Base-by-base conservation (phyloP, 2,329 filamentous ascomycete species). In the Cladosporium sphaerospermum region DNA sequence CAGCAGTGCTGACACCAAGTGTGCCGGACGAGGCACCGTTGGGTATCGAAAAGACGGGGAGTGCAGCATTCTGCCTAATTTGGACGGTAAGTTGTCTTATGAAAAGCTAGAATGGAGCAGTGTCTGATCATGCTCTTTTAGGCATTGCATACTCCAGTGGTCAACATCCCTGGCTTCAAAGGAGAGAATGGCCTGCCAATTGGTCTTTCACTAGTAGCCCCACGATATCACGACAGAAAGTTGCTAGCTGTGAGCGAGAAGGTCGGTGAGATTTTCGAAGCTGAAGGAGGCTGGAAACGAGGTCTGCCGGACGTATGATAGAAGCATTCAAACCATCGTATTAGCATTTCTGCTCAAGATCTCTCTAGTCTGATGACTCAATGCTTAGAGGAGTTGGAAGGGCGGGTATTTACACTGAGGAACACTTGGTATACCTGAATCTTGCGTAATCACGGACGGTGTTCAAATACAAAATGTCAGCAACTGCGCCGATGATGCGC, bases 141-240 rank as follows among this genome's bases (percentile, higher is more conserved):
- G 59, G 69, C 67, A 6, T 66, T 86, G 11, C 83, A 86, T 56
- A 78, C 74, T 1, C 83, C 83, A 0, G 79, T 82, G 0, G 66
- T 85, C n/a, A 85, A 86, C 55, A 65, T 86, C 0, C 82, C 82
- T 0, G 83, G 82, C 0, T 85, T 86, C 58, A 66, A 72, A 33
- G 82, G 83, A 0, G 70, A 71, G 31, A 73, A 78, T 54, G 75
- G 72, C 0, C 66, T 86, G 73, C 84, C 83, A 0, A 74, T 86
- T 36, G 83, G 84, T 0, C 59, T 82, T 16, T 79, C 77, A 0
- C 61, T 81, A 1, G 74, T 81, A 0, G 71, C 71, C 0, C 69
- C 74, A 1, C 65, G 77, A 18, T 79, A 75, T 56, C 57, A 62
- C 4, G 76, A 80, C 56, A 64, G 67, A 41, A 69, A 69, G 52